Evolutionary conservation across 345 rosid genomes (phyloP).

Genomic region (Erucastrum elatum): DNA sequence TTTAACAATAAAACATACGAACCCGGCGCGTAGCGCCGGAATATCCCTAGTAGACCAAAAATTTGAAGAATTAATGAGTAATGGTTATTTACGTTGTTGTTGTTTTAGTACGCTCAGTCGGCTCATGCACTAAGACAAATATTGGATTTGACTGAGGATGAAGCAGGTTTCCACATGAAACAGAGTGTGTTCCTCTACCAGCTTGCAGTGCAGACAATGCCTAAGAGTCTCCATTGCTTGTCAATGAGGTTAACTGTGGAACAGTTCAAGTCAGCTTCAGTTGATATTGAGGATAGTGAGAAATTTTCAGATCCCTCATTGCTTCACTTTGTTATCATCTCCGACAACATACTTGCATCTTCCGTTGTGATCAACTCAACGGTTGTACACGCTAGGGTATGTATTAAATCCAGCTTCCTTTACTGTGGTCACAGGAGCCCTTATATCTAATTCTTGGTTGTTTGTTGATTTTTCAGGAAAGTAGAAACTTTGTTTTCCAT

Average conservation of each 20-base stretch:
- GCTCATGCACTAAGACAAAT: too few species aligned
- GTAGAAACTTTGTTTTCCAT: constrained; percentile 74
- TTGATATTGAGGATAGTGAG: constrained; percentile 51
- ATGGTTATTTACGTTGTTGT: too few species aligned
- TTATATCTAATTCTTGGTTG: constrained; percentile 31
- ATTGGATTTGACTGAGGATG: constrained; percentile 77
- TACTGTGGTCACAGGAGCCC: constrained; percentile 18
- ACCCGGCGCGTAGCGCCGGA: too few species aligned
- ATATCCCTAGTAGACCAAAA: too few species aligned
- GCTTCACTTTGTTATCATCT: constrained; percentile 73
- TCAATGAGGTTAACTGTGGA: constrained; percentile 87
- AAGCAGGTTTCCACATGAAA: constrained; percentile 84
- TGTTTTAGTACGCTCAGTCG: too few species aligned
- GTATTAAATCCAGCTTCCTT: constrained; percentile 21
- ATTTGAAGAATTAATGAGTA: too few species aligned
- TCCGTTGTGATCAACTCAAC: constrained; percentile 93
- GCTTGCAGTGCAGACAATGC: constrained; percentile 89
- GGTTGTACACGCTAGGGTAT: constrained; percentile 65
- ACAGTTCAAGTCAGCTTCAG: constrained; percentile 61
- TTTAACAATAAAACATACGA: too few species aligned
- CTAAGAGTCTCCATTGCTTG: constrained; percentile 93
- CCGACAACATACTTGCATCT: constrained; percentile 79
- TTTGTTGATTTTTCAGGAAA: constrained; percentile 66
- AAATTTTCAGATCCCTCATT: constrained; percentile 67
- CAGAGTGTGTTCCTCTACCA: constrained; percentile 79